Percentiles rank a stretch among this genome's conserved stretches.
Conservation (phyloP, 2,329 filamentous ascomycete genomes). For the Aspergillus sp. region DNA sequence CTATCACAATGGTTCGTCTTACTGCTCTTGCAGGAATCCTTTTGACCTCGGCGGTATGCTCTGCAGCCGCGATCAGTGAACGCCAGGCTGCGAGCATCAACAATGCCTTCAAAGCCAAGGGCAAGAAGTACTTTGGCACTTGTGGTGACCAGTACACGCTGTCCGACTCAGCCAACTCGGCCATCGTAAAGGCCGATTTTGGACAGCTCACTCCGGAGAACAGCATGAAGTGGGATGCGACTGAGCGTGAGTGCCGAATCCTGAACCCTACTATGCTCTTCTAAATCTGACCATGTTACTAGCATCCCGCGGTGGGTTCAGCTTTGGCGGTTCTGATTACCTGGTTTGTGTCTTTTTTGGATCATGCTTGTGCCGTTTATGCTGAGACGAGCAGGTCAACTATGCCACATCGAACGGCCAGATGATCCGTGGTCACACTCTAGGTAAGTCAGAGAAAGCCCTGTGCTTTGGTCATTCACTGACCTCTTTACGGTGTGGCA, state of each 20-base stretch:
- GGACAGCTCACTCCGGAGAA: slow-evolving; percentile 64
- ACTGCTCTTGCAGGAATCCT: too few relatives aligned
- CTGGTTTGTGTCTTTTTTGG: slow-evolving; percentile 38
- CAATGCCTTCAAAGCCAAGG: slow-evolving; percentile 58
- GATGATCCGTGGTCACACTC: slow-evolving; percentile 61
- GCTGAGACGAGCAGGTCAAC: slow-evolving; percentile 45
- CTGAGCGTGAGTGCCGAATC: slow-evolving; percentile 44
- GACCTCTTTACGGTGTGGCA: slow-evolving; percentile 33
- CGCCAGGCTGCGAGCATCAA: slow-evolving; percentile 42
- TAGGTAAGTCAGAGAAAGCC: slow-evolving; percentile 27
- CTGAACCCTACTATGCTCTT: not conserved
- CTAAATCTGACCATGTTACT: not conserved
- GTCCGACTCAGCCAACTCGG: slow-evolving; percentile 59
- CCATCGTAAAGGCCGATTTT: slow-evolving; percentile 60
- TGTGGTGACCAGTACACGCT: slow-evolving; percentile 54
- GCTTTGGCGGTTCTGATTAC: slow-evolving; percentile 54
- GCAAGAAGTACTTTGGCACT: slow-evolving; percentile 65
- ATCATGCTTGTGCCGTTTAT: slow-evolving; percentile 60
- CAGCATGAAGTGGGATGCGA: slow-evolving; percentile 62
- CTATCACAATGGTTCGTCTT: too few relatives aligned
- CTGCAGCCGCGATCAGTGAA: not conserved
- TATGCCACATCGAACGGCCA: slow-evolving; percentile 39
- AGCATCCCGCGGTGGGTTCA: slow-evolving; percentile 52
- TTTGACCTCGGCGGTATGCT: too few relatives aligned
- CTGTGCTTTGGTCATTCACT: not conserved